Conservation (phyloP, 106 monocot species). For the Ottelia alismoides region DNA sequence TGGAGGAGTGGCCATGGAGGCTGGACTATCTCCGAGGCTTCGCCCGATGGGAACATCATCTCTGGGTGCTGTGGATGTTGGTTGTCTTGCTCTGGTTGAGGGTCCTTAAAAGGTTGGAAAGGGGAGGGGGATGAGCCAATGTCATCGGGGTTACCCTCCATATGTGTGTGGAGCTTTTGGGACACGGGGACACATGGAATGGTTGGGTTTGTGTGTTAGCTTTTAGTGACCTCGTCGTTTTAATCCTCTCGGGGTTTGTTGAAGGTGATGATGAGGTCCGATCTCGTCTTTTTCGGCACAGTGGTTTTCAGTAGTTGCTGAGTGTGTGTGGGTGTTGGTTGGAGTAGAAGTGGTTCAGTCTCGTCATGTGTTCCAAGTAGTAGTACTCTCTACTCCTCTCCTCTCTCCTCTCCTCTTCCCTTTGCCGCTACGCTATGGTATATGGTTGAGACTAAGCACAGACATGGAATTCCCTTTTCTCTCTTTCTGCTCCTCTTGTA, state of each 20-base stretch:
- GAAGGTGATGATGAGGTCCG: not conserved
- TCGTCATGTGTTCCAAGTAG: too few relatives aligned
- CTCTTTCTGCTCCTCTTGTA: slow-evolving; percentile 12
- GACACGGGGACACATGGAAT: not conserved
- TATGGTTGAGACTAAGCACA: not conserved
- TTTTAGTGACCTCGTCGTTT: not conserved
- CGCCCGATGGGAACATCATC: too few relatives aligned
- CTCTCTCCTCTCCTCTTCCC: too few relatives aligned
- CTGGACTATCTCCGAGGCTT: slow-evolving; percentile 4
- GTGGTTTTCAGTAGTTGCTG: too few relatives aligned
- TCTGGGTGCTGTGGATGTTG: too few relatives aligned
- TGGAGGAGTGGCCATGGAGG: slow-evolving; percentile 2
- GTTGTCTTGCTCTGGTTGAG: too few relatives aligned
- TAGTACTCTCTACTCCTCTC: slow-evolving; percentile 1
- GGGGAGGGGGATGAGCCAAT: not conserved
- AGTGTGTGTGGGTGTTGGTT: too few relatives aligned
- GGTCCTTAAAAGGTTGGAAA: too few relatives aligned
- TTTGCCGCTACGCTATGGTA: not conserved
- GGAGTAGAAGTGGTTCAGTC: too few relatives aligned
- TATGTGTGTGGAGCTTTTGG: not conserved
- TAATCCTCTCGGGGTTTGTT: not conserved
- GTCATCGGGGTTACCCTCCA: not conserved
- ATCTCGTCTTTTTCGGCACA: not conserved
- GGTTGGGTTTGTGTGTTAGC: too few relatives aligned
- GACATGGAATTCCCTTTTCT: too few relatives aligned